These are phyloP conservation scores for Cyathus striatus DNA, from an alignment of 768 basidiomycete species.

Conservation along the genomic window DNA sequence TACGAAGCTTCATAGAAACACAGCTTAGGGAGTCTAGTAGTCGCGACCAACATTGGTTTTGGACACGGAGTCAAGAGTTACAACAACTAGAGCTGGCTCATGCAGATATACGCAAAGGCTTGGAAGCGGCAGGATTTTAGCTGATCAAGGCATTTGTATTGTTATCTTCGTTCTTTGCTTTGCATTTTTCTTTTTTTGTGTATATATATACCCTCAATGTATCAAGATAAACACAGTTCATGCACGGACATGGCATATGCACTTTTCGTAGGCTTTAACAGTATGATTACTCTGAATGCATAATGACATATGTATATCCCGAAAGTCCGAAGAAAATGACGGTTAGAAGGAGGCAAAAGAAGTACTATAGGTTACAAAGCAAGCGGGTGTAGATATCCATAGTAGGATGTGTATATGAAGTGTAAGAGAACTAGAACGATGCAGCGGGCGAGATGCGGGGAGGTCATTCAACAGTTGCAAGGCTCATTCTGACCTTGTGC, in stretches of 20 bases:
- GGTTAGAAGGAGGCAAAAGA: constrained; percentile 14
- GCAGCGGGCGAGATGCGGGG: constrained; percentile 1
- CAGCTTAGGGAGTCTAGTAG: constrained; percentile 34
- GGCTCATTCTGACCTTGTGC: constrained; percentile 52
- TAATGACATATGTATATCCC: constrained; percentile 29
- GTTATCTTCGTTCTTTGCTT: constrained; percentile 2
- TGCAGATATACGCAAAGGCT: constrained; percentile 61
- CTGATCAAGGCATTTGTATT: background rate
- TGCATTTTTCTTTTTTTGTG: constrained; percentile 3
- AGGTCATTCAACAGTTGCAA: constrained; percentile 74
- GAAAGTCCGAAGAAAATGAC: constrained; percentile 28
- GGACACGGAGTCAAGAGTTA: constrained; percentile 55
- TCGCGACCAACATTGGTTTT: constrained; percentile 48
- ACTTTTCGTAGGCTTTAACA: too few relatives aligned
- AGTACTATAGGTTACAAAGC: constrained; percentile 15
- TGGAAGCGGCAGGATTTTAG: constrained; percentile 64
- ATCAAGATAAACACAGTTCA: too few relatives aligned
- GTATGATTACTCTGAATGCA: constrained; percentile 4
- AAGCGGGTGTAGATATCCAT: constrained; percentile 18
- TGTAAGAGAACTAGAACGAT: constrained; percentile 9
- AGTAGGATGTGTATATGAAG: too few relatives aligned
- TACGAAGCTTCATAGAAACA: constrained; percentile 40
- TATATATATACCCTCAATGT: too few relatives aligned
- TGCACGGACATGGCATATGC: too few relatives aligned
- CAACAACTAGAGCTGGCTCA: constrained; percentile 54